A percentile compares a stretch with the other conserved stretches of the same genome.
Conservation (phyloP, 2,329 filamentous ascomycete species). For the Penicillium sp. region DNA sequence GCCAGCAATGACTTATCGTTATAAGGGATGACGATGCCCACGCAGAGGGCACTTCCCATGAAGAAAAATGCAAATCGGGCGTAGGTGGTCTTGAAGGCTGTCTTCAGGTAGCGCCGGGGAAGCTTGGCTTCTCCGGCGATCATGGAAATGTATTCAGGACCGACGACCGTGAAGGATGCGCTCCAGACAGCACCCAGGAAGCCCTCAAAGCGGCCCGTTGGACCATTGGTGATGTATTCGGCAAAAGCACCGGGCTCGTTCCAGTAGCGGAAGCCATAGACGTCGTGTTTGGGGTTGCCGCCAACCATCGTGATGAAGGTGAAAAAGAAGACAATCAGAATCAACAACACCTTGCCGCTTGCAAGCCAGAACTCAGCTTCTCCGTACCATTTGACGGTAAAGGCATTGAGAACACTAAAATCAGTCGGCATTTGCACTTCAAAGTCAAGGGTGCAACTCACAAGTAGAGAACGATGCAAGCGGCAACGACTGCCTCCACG, state of each 20-base stretch:
- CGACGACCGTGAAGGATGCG: slow-evolving; percentile 63
- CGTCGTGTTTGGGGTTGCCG: slow-evolving; percentile 68
- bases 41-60: slow-evolving; percentile 66
- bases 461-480: slow-evolving; percentile 26
- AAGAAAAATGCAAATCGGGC: slow-evolving; percentile 75
- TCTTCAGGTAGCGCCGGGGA: slow-evolving; percentile 65
- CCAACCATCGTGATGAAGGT: slow-evolving; percentile 80
- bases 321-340: slow-evolving; percentile 67
- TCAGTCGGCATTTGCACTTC: neutral
- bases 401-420: slow-evolving; percentile 59
- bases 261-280: slow-evolving; percentile 69
- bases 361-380: slow-evolving; percentile 43
- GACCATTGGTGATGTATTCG: slow-evolving; percentile 59
- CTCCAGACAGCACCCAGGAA: slow-evolving; percentile 70
- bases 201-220: slow-evolving; percentile 54
- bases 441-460: slow-evolving; percentile 6
- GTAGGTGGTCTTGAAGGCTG: slow-evolving; percentile 73
- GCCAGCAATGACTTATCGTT: slow-evolving; percentile 47
- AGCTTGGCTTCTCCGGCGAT: slow-evolving; percentile 67
- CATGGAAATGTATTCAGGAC: slow-evolving; percentile 62
- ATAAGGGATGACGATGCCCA: slow-evolving; percentile 68
- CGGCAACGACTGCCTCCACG: slow-evolving; percentile 35
- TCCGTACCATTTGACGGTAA: slow-evolving; percentile 68
- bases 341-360: neutral
- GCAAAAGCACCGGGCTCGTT: slow-evolving; percentile 63